Conservation (phyloP, 345 rosid species). For the Isatis tinctoria region DNA sequence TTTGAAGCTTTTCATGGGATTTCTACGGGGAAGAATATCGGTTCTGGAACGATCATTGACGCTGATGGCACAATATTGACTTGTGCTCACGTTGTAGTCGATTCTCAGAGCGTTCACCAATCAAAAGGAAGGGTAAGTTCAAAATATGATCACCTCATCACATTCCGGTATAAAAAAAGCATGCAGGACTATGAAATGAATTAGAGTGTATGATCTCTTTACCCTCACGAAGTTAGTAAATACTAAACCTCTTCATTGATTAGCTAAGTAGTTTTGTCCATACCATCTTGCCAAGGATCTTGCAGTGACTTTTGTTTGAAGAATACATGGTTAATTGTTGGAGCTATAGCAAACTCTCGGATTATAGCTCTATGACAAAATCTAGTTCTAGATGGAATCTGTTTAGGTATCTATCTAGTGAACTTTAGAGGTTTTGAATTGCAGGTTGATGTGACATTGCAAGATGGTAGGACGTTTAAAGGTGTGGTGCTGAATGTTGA, state of each 20-base stretch:
- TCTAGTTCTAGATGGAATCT: neutral
- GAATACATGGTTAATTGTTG: neutral
- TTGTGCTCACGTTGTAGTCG: constrained; percentile 84
- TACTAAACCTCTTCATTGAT: neutral
- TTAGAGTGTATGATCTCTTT: neutral
- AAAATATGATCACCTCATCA: neutral
- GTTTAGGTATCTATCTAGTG: neutral
- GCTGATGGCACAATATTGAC: constrained; percentile 82
- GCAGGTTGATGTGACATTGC: constrained; percentile 89
- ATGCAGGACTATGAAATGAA: neutral
- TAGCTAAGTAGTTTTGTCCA: neutral
- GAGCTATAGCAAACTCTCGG: neutral
- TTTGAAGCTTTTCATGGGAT: constrained; percentile 51
- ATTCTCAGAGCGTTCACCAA: constrained; percentile 47
- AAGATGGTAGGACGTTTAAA: constrained; percentile 87
- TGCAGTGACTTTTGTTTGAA: neutral
- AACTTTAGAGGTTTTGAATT: constrained; percentile 5
- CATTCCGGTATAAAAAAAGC: neutral
- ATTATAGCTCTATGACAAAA: neutral
- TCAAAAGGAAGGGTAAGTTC: constrained; percentile 61
- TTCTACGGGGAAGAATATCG: constrained; percentile 47
- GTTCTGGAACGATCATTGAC: constrained; percentile 88
- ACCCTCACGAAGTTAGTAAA: neutral
- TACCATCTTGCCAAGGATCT: neutral
- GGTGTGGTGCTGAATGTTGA: constrained; percentile 79